Base-by-base conservation (phyloP, 2,329 filamentous ascomycete species). In the Blastomyces emzantsi region DNA sequence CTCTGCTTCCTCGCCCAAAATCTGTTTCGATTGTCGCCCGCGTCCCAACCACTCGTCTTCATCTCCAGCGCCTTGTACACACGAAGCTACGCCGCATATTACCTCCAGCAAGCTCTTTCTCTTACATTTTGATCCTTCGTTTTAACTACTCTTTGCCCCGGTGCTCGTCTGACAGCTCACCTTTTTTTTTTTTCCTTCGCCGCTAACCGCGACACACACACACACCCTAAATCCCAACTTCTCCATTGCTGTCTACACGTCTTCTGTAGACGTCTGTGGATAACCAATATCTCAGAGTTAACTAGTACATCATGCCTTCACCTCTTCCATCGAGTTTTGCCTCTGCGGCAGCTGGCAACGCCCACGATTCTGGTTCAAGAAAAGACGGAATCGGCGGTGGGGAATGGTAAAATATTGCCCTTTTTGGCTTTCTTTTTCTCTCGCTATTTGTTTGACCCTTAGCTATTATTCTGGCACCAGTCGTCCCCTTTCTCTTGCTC, bases 241-340 rank as follows among this genome's bases (percentile, higher is more conserved):
- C 22, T 4, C 57, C 22, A 33, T 47, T 47, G 19, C 41, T 60
- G 55, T 57, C 55, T 57, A 22, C 33, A 33, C 30, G 55, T 57
- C 33, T 57, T 55, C n/a, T 57, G 15, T 57, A 57, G 55, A 41
- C 57, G 30, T 30, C 41, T 60, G 57, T 60, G 25, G 57, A 60
- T 47, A 30, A 60, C 19, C 13, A 47, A 36, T 33, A 47, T 47
- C 43, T 33, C 22, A n/a, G 15, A 47, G 36, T 22, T n/a, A 47
- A 22, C 47, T 58, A 60, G 7, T 61, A 25, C 70, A 77, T 69
- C 72, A 83, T 91, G 88, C 85, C 88, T 80, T 85, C 87, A 75
- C 87, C 89, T 80, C 84, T 91, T 76, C 87, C 88, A 72, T 90
- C 89, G 71, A 92, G 88, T 82, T 92, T 92, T 79, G 89, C 89